Evolutionary conservation across 1,139 yeast species (phyloP), one percentile per base, ranked within the genome.

Genomic region (Groenewaldozyma sp.): DNA sequence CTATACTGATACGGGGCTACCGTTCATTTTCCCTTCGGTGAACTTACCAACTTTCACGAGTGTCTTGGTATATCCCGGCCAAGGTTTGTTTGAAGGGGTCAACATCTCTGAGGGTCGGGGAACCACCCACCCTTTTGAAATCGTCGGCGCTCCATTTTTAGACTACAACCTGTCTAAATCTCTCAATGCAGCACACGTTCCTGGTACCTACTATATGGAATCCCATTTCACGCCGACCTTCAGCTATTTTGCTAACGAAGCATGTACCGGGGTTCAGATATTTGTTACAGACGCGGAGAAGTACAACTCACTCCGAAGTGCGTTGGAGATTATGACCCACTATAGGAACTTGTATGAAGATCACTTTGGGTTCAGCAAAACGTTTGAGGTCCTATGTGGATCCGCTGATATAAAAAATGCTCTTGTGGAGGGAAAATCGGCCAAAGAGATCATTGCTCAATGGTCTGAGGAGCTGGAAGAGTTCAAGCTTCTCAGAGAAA

Each of bases 41-140:
- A 43, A 43, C 34, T 34, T 43, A 18, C 46, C 46, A 2, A 43
- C 46, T 2, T 21, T 43, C n/a, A 18, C 36, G 24, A 41, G 45
- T 24, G 40, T 43, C 10, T 21, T 41, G 4, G 37, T 35, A n/a
- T 43, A 43, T 27, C 42, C 42, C 13, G 46, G 46, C 3, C 39
- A 36, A 9, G 42, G 46, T 5, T 29, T 42, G 22, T 41, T 43
- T 28, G 46, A 43, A 21, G 46, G 46, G 9, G 27, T 40, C 13
- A 21, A 35, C 7, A 16, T 41, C 14, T 43, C 46, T 13, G 46
- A 43, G 29, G 46, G 46, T 11, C 31, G 46, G 11, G 46, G 46
- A 2, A 43, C 46, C n/a, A 43, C 46, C 3, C 46, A 43, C 31
- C 46, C 46, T 2, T 43, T 43, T 24, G 46, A 43, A 19, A 43